Evolutionary conservation across 495 filamentous ascomycete species (phyloP).

Genomic region (Staphylotrichum tortipilum): DNA sequence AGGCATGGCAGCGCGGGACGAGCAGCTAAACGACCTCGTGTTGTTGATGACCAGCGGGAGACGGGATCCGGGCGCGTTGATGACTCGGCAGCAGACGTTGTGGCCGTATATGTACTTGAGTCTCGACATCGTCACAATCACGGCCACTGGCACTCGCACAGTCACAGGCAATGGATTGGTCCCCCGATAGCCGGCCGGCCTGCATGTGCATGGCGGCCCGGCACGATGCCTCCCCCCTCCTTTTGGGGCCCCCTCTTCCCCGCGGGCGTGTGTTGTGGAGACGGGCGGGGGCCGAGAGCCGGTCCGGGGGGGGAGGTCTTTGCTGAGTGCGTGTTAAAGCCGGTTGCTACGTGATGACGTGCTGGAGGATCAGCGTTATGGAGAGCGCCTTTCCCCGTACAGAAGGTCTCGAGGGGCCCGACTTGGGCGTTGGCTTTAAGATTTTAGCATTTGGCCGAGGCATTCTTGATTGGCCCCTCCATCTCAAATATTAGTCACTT

Average conservation of each 20-base stretch:
- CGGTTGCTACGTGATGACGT: neutral
- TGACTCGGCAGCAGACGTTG: neutral
- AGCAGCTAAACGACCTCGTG: neutral
- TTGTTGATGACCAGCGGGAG: neutral
- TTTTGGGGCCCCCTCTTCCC: neutral
- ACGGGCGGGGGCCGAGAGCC: conserved; percentile 4
- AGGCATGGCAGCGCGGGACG: conserved; percentile 25
- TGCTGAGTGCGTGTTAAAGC: neutral
- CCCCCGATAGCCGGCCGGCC: neutral
- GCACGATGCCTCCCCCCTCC: neutral
- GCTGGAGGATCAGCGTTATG: too few species aligned
- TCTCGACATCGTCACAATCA: neutral
- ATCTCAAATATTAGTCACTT: too few species aligned
- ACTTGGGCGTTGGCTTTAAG: too few species aligned
- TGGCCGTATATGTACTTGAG: neutral
- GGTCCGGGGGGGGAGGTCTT: neutral
- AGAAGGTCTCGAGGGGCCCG: too few species aligned
- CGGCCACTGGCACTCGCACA: too few species aligned
- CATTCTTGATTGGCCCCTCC: too few species aligned
- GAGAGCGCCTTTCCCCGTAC: too few species aligned
- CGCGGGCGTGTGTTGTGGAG: neutral
- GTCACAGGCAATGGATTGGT: too few species aligned
- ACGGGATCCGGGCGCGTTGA: neutral
- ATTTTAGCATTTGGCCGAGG: too few species aligned
- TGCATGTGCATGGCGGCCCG: neutral